Base-by-base conservation (phyloP, 108 stramenopile genomes). In the Skeletonema marinoi region DNA sequence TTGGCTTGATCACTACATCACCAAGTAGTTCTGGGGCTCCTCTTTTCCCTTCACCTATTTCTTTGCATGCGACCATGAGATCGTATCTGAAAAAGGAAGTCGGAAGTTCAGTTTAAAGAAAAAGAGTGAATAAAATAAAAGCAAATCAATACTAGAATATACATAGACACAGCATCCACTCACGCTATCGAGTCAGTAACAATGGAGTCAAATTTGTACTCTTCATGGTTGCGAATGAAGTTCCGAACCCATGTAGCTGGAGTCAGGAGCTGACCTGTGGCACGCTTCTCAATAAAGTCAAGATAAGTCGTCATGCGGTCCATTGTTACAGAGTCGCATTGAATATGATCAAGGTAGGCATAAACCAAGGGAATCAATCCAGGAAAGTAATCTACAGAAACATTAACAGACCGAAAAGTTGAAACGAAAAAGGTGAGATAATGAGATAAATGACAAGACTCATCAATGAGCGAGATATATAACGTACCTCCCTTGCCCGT, bases 301-400 rank as follows among this genome's bases (percentile, higher is more conserved):
- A 98, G 78, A 72, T 97, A 99, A 33, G 32, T 62, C 7, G 84
- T 80, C 32, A 99, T 86, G 9, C 91, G 83, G 17, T 85, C 73
- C 73, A 90, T 66, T 1, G 97, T 97, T 9, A 87, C 70, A 12
- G 83, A 70, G 69, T 98, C 99, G 33, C 95, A 93, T 44, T 87
- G 81, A 63, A 99, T 98, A 78, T 97, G 88, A 59, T 99, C 98
- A 64, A 99, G 84, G 80, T 99, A 99, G 35, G 98, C 99, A 71
- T 90, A 87, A 10, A 98, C 85, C 62, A 99, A 78, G 10, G 97
- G 96, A 62, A 98, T 93, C 38, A 99, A 83, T n/a, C 99, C 99
- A 17, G 99, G 99, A 73, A 89, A 99, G 80, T 96, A 96, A 73
- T 96, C 95, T 56, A 29, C 8, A 25, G 9, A 25, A 5, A 50